These are phyloP conservation scores for Sporothrix schenckii DNA, from an alignment of 2,329 filamentous ascomycete genomes.

Conservation along the genomic window DNA sequence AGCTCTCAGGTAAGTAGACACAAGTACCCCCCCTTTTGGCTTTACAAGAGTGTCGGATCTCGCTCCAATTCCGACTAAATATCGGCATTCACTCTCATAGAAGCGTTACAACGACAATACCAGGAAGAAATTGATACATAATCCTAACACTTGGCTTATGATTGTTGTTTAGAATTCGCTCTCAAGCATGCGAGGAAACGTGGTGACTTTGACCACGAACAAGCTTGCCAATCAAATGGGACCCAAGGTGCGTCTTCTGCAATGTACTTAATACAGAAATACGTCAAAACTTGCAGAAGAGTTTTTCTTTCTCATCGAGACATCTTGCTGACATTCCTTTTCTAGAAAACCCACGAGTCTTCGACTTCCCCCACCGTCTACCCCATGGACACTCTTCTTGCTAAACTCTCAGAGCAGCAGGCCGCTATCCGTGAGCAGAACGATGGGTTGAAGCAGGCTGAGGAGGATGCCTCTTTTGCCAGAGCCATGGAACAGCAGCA, in stretches of 20 bases:
- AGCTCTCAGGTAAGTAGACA: conserved; percentile 41
- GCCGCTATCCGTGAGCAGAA: conserved; percentile 62
- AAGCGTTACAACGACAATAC: too few relatives aligned
- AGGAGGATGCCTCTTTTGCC: conserved; percentile 46
- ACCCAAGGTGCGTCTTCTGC: conserved; percentile 51
- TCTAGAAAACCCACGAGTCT: conserved; percentile 51
- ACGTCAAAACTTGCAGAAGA: background rate
- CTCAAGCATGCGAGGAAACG: conserved; percentile 48
- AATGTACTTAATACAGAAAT: background rate
- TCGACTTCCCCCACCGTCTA: conserved; percentile 47
- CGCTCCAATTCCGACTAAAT: background rate
- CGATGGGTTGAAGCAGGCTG: conserved; percentile 52
- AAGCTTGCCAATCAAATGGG: conserved; percentile 59
- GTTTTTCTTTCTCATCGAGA: conserved; percentile 34
- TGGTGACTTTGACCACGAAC: conserved; percentile 54
- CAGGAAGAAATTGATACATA: background rate
- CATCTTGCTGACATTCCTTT: background rate
- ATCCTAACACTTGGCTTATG: background rate
- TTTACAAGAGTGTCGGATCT: background rate
- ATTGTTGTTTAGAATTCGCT: conserved; percentile 29
- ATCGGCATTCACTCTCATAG: background rate
- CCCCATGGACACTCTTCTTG: conserved; percentile 72
- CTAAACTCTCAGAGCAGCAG: conserved; percentile 74
- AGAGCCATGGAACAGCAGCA: conserved; percentile 52
- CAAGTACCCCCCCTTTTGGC: background rate